Evolutionary conservation across 306 rosid genomes (phyloP).

Genomic region (Purshia tridentata): DNA sequence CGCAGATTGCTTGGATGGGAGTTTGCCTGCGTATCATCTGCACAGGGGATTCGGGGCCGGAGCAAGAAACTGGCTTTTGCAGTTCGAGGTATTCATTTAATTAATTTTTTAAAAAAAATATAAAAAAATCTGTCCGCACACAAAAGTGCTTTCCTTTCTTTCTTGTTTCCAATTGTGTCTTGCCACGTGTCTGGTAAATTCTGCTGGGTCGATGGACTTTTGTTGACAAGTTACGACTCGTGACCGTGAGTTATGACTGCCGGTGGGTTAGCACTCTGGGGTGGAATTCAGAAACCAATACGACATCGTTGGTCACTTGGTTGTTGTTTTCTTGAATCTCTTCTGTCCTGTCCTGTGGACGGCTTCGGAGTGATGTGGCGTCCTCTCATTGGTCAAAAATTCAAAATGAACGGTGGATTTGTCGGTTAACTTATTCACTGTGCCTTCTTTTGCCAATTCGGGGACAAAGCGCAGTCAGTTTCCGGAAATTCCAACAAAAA

Average conservation of each 20-base stretch:
- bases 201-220: background rate
- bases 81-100: slow-evolving; percentile 62
- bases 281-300: background rate
- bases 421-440: background rate
- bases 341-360: slow-evolving; percentile 9
- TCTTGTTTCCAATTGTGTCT: background rate
- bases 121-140: background rate
- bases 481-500: background rate
- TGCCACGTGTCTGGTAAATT: background rate
- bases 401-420: too few relatives aligned
- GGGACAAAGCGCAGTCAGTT: slow-evolving; percentile 1
- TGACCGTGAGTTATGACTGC: background rate
- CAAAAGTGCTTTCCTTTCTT: slow-evolving; percentile 6
- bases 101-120: background rate
- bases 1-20: slow-evolving; percentile 91
- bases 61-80: slow-evolving; percentile 76
- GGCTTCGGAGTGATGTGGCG: background rate
- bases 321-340: background rate
- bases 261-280: background rate
- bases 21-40: slow-evolving; percentile 89
- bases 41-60: slow-evolving; percentile 86
- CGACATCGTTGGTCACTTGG: slow-evolving; percentile 28
- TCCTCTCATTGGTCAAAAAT: background rate
- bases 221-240: background rate
- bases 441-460: background rate